Evolutionary conservation across 257 asterid genomes (phyloP), one percentile per base, ranked within the genome.

Genomic region (Solanum appendiculatum): DNA sequence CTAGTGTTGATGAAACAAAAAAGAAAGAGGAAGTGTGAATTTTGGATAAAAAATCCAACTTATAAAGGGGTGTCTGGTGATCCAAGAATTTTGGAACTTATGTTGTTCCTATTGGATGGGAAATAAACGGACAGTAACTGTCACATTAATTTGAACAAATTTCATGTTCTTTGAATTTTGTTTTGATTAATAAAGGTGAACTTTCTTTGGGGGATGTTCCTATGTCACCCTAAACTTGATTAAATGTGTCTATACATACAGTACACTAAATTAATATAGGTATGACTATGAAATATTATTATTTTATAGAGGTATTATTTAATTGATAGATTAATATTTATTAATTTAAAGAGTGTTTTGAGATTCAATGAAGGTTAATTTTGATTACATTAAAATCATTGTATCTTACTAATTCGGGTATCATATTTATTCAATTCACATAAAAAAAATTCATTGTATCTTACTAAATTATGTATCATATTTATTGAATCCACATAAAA

Each of bases 1-100:
- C 54, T n/a, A 44, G 23, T 69, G 56, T 36, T 84, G 75, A 44
- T 85, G 83, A 48, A 85, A 83, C 73, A 39, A 85, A 77, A 56
- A 87, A 77, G 18, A 37, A 63, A 81, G 74, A 72, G 23, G 51
- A 29, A 75, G 64, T 81, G 10, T 29, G 83, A 44, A 25, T 63
- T 56, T 70, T 51, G 68, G 27, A 81, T 48, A 4, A 1, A 81
- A 58, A 33, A 20, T 75, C 39, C 46, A 81, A 46, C 34, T 81
- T 69, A 10, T 34, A 69, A 85, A 16, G 58, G 21, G 82, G 80
- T 88, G 90, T 88, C 82, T 89, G 93, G 93, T 88, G 89, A 89
- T 90, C 96, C 96, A 86, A 86, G 74, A 90, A 90, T 77, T 69
- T 77, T 66, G 95, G 91, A 87, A 39, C 34, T 82, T 74, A 34